Base-by-base conservation (phyloP, 1,139 yeast species). In the Trichomonascaceae sp. region DNA sequence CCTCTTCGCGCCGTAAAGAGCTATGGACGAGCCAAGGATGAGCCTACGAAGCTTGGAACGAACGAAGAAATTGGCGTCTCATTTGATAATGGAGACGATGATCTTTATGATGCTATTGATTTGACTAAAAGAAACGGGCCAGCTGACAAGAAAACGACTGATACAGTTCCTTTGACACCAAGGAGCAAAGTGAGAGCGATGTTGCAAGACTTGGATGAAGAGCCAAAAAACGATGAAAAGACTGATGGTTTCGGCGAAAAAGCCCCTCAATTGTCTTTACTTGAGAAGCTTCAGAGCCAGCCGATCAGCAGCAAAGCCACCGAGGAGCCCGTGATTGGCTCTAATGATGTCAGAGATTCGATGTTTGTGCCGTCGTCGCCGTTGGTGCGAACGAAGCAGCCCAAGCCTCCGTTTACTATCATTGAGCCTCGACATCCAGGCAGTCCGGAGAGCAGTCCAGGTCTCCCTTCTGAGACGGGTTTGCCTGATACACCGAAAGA, bases 311-410 rank as follows among this genome's bases (percentile, higher is more conserved):
- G 17, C 41, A 15, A 15, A 13, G 8, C 15, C 2, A 17, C 41
- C 9, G 41, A 36, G 13, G 17, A 13, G 8, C 41, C 17, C 9
- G 3, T 15, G 41, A 13, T 4, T 36, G 32, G 32, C 32, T 36
- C 41, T 9, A 15, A 36, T 15, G 17, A 36, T 36, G 15, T 13
- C 17, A 13, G 17, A 17, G 41, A 36, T 9, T 36, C 17, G 8
- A 19, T 47, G 50, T 47, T 47, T 38, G 50, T 47, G 1, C 50
- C 50, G 15, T 47, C 50, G 9, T 36, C 44, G 22, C 41, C 41
- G 17, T 17, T 36, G 41, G 17, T 36, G n/a, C 41, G 41, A 7
- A 36, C 45, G 1, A 43, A 43, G n/a, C 45, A 43, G 4, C 22
- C 13, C n/a, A 22, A 17, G 9, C 45, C 22, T 2, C 15, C n/a